Evolutionary conservation across 306 rosid species (phyloP), one percentile per base, ranked within the genome.

Genomic region (Vigna angularis): DNA sequence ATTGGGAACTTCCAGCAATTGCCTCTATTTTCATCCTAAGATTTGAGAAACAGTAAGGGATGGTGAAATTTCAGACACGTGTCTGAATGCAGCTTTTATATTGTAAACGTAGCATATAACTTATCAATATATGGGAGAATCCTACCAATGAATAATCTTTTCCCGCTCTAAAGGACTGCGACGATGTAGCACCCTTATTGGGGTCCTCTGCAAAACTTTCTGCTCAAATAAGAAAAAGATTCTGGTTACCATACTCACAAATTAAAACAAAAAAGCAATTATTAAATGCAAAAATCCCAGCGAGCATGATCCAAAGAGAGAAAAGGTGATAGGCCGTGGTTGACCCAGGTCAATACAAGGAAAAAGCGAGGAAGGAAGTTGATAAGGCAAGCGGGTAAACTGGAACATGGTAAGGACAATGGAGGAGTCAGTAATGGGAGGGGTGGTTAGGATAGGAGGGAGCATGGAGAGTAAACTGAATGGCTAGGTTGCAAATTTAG

Each of bases 141-240:
- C 90, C 59, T 86, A 89, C 99, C 99, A 91, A 81, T 95, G 93
- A 78, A 95, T 93, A 62, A 90, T 89, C 89, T 86, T 95, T 84
- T 93, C 93, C 45, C 97, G 97, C 65, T 93, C 94, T 80, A 91
- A 80, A 70, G 98, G 99, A 86, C 99, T 95, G 51, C 98, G 94
- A 38, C 98, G 96, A 81, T 95, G 98, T 67, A 95, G 92, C 86
- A 95, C 99, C 83, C 98, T 91, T 81, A 95, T 75, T 30, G 99
- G 99, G 40, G 99, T 95, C 77, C 85, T 88, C 79, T 95, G 99
- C 89, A 88, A 58, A 81, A 92, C 85, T 85, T 81, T 71, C 99
- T 95, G 89, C 26, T 42, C 38, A 66, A 80, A 66, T 79, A 34
- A 62, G 64, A 26, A 45, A 64, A 30, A 65, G 7, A 2, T 7